A percentile compares a stretch with the other conserved stretches of the same genome.
Evolutionary conservation across 1,284 basidiomycete species (phyloP).

Genomic region (Ustilago shanxiensis): DNA sequence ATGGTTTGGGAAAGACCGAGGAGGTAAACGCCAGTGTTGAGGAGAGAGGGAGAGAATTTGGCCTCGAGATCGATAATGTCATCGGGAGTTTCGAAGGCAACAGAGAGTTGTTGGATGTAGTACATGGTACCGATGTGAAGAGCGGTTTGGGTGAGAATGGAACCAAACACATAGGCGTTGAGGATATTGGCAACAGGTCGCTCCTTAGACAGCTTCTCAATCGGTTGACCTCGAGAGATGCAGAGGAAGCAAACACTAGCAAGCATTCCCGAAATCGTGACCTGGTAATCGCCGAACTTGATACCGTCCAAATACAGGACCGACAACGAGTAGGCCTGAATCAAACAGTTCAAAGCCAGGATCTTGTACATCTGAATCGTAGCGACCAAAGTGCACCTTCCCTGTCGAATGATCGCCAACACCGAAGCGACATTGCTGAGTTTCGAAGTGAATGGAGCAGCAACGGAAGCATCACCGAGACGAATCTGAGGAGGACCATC

Average conservation of each 20-base stretch:
- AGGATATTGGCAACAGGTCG: slow-evolving; percentile 66
- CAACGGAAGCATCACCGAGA: slow-evolving; percentile 67
- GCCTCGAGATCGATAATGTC: slow-evolving; percentile 65
- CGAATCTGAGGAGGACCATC: slow-evolving; percentile 70
- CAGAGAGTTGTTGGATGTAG: slow-evolving; percentile 57
- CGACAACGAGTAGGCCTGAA: slow-evolving; percentile 66
- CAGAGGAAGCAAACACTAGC: slow-evolving; percentile 67
- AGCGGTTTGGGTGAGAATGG: slow-evolving; percentile 66
- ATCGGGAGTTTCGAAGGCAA: slow-evolving; percentile 56
- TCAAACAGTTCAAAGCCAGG: slow-evolving; percentile 68
- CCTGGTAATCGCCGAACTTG: slow-evolving; percentile 69
- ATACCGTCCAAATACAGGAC: slow-evolving; percentile 68
- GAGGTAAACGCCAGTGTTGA: slow-evolving; percentile 68
- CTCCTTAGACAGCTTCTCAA: slow-evolving; percentile 64
- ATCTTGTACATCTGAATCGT: slow-evolving; percentile 71
- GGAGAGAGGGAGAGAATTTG: slow-evolving; percentile 65
- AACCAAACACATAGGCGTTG: slow-evolving; percentile 65
- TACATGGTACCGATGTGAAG: slow-evolving; percentile 66
- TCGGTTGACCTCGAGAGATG: slow-evolving; percentile 66
- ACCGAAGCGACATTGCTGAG: slow-evolving; percentile 61
- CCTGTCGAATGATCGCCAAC: slow-evolving; percentile 66
- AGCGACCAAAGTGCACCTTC: slow-evolving; percentile 67
- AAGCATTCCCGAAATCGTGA: slow-evolving; percentile 66
- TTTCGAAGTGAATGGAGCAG: slow-evolving; percentile 69
- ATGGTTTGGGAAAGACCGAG: slow-evolving; percentile 66